These are phyloP conservation scores for Polychytrium aggregatum DNA, from an alignment of 192 early-diverging fungal species.

Conservation along the genomic window DNA sequence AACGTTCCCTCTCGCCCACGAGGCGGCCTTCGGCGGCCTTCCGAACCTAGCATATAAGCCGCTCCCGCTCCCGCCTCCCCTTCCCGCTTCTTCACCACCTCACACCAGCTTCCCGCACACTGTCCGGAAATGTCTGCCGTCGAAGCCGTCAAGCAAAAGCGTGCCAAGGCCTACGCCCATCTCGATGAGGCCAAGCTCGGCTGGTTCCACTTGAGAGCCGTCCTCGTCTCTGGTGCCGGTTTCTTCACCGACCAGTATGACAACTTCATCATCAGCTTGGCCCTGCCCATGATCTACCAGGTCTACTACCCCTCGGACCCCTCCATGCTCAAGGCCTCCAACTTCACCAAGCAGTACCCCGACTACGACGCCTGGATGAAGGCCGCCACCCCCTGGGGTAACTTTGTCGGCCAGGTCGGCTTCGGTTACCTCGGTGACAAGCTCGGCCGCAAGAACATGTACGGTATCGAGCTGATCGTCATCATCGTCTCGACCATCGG, in stretches of 20 bases:
- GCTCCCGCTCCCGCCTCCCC: no score
- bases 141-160: no score
- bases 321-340: no score
- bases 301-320: slow-evolving; percentile 33
- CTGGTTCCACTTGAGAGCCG: slow-evolving; percentile 34
- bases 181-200: slow-evolving; percentile 32
- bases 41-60: no score
- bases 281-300: slow-evolving; percentile 69
- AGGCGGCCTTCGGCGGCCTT: no score
- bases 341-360: slow-evolving; percentile 7
- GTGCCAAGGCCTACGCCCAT: slow-evolving; percentile 16
- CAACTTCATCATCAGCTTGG: slow-evolving; percentile 85
- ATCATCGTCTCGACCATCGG: slow-evolving; percentile 78
- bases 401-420: slow-evolving; percentile 81
- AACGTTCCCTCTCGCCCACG: no score
- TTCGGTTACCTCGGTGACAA: no score
- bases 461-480: slow-evolving; percentile 81
- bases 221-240: slow-evolving; percentile 38
- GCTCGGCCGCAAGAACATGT: no score
- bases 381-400: slow-evolving; percentile 78
- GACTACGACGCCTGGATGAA: no score
- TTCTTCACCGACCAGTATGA: no score
- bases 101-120: background rate
- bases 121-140: no score
- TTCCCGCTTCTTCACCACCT: background rate